Percentiles rank a stretch among this genome's conserved stretches.
phyloP scores from a whole-genome alignment of 176 grass and related monocot genomes.

The Oryza coarctata region DNA sequence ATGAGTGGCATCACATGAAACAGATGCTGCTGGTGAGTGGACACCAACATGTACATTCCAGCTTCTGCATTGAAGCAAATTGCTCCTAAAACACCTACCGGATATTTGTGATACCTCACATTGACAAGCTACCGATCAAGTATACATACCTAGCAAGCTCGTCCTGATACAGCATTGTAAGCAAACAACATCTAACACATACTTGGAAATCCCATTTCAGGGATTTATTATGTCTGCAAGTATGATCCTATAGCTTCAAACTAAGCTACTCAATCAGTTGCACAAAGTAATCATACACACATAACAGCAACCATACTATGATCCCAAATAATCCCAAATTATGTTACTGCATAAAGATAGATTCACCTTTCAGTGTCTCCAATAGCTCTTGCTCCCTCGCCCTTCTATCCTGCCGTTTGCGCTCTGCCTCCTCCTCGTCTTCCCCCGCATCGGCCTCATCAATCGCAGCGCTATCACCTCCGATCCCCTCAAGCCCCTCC shows the following conservation, averaged over 20 bases:
- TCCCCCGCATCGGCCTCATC: conserved; percentile 28
- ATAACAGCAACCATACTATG: conserved; percentile 6
- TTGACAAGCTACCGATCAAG: not conserved
- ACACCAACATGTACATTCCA: not conserved
- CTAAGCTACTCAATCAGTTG: not conserved
- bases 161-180: not conserved
- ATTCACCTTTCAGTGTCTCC: conserved; percentile 75
- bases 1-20: not conserved
- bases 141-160: not conserved
- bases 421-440: conserved; percentile 42
- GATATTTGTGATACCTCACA: not conserved
- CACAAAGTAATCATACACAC: not conserved
- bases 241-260: not conserved
- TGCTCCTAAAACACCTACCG: not conserved
- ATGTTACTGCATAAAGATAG: not conserved
- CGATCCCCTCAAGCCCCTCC: conserved; percentile 42
- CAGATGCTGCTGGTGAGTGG: not conserved
- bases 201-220: not conserved
- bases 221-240: not conserved
- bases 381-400: conserved; percentile 71
- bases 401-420: conserved; percentile 36
- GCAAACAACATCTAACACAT: not conserved
- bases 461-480: conserved; percentile 12
- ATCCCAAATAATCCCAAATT: conserved; percentile 14
- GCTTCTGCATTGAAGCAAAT: not conserved